Evolutionary conservation across 495 filamentous ascomycete genomes (phyloP), one percentile per base, ranked within the genome.

Genomic region (Lophiotrema nucula): DNA sequence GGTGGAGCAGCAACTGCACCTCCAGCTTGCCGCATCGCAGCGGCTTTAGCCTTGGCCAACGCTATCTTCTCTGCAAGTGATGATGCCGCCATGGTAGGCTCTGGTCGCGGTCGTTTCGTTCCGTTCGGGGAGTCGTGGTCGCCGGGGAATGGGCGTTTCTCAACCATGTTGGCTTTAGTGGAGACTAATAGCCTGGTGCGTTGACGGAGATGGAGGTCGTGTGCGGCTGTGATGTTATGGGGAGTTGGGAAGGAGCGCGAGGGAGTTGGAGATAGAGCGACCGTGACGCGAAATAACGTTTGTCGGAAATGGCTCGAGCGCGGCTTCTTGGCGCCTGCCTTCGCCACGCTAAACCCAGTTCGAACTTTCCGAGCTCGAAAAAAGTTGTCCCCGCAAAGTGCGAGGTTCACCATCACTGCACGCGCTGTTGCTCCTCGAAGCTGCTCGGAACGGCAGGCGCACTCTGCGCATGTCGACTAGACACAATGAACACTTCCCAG

Each of bases 401-500:
- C n/a, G n/a, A n/a, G n/a, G n/a, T n/a, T n/a, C n/a, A 15, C 18
- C 37, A 27, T 27, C 23, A 10, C 16, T 18, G 2, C 41, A 21
- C 16, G 24, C 25, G 12, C 39, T 23, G 21, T 19, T 26, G n/a
- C 33, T 27, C 31, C 19, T 2, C 21, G 31, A 15, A 16, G 35
- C 28, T 45, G 54, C 39, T 47, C 28, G 27, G 22, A 31, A 37
- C 41, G 3, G 38, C 23, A 52, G 26, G 45, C 47, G 51, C 26
- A n/a, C 24, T 35, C 21, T 18, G 18, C n/a, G n/a, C n/a, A n/a
- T n/a, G n/a, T n/a, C n/a, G n/a, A n/a, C 39, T 48, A 27, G 43
- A 8, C 41, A 52, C 44, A 42, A 79, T 90, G 87, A 96, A 92
- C 73, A 89, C 92, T 67, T 88, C 92, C 50, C 89, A 92, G 66